These are phyloP conservation scores for Colletotrichum gigasporum DNA, from an alignment of 2,329 filamentous ascomycete species.

Conservation along the genomic window DNA sequence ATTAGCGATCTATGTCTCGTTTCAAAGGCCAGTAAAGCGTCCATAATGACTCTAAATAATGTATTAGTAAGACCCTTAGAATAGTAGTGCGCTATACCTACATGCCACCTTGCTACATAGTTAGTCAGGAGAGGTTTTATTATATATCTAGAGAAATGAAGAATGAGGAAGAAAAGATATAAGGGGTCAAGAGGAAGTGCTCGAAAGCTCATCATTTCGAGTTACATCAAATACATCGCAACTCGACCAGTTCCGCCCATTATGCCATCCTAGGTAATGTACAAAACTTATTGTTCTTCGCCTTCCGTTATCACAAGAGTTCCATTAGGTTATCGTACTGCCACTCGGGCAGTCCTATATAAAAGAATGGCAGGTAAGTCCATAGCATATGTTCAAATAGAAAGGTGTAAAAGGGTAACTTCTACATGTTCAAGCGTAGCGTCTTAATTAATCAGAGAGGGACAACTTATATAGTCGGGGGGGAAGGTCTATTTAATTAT, in stretches of 20 bases:
- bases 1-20: no score
- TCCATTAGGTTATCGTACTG: background rate
- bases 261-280: background rate
- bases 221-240: background rate
- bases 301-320: background rate
- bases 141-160: no score
- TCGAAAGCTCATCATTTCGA: background rate
- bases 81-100: no score
- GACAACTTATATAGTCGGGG: background rate
- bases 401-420: background rate
- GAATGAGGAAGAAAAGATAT: no score
- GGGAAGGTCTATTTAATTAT: background rate
- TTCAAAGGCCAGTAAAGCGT: no score
- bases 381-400: background rate
- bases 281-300: background rate
- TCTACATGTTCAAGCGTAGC: background rate
- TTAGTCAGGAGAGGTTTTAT: no score
- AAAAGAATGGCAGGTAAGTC: background rate
- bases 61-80: no score
- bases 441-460: background rate
- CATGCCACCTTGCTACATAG: no score
- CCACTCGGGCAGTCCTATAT: background rate
- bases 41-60: no score
- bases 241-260: background rate
- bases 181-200: no score